Evolutionary conservation across 2,329 filamentous ascomycete genomes (phyloP).

Genomic region (Colletotrichum costaricense): DNA sequence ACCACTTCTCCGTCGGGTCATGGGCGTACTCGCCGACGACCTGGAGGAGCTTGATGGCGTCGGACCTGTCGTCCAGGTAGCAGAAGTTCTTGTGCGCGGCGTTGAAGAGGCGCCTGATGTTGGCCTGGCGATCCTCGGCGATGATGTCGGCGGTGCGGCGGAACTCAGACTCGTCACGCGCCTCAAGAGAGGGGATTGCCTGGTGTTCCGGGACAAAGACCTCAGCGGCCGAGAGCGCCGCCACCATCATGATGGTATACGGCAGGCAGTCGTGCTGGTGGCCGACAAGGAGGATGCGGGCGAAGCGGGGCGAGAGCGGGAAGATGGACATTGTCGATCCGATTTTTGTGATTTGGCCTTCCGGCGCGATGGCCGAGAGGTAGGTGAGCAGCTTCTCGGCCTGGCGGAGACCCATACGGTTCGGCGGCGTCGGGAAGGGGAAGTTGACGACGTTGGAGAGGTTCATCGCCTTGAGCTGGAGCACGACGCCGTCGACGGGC

Average conservation of each 20-base stretch:
- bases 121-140: constrained; percentile 76
- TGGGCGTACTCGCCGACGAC: constrained; percentile 89
- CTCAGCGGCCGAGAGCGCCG: constrained; percentile 88
- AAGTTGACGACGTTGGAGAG: constrained; percentile 92
- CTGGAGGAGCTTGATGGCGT: constrained; percentile 90
- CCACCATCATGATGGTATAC: constrained; percentile 89
- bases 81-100: constrained; percentile 83
- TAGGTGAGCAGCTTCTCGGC: constrained; percentile 90
- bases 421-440: constrained; percentile 93
- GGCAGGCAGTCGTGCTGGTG: constrained; percentile 84
- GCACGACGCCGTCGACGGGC: constrained; percentile 90
- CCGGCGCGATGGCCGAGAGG: constrained; percentile 79
- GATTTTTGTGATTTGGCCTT: constrained; percentile 80
- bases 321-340: constrained; percentile 89
- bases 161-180: constrained; percentile 59
- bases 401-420: constrained; percentile 78
- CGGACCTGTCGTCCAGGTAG: constrained; percentile 82
- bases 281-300: constrained; percentile 91
- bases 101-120: constrained; percentile 71
- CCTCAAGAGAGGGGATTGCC: constrained; percentile 69
- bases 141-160: constrained; percentile 76
- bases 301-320: constrained; percentile 89
- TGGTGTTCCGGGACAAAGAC: constrained; percentile 87
- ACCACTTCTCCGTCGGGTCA: constrained; percentile 79
- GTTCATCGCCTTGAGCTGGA: constrained; percentile 96